Base-by-base conservation (phyloP, 2,329 filamentous ascomycete species). In the Hymenoscyphus repandus region DNA sequence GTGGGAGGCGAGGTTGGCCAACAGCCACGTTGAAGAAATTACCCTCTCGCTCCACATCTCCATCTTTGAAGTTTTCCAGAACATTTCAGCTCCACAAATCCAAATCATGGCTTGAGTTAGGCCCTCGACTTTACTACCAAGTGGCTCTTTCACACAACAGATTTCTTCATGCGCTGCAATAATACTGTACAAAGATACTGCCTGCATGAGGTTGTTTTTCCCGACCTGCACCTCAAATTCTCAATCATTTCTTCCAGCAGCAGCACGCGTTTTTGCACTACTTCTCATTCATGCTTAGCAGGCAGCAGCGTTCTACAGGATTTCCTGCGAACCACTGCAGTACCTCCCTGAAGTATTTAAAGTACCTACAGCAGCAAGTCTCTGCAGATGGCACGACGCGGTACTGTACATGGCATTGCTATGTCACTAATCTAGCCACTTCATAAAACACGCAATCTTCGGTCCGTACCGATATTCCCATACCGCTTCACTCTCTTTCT, bases 391-490 rank as follows among this genome's bases (percentile, higher is more conserved):
- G 12, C 15, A n/a, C 34, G 30, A 15, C 40, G 12, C 40, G 40
- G 40, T 43, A 43, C 40, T 43, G 40, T 17, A 12, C 33, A 47
- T 11, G 32, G 34, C 36, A 46, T 18, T 34, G 6, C 32, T 13
- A 34, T 45, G 43, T 34, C 30, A 45, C 30, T 27, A 27, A 36
- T 36, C 34, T 17, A 30, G 43, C 9, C 32, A 33, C 13, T 45
- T 45, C 43, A 45, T 47, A n/a, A 38, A 38, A 39, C 17, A 27
- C 22, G 37, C 37, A 47, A 34, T 42, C 43, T 27, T 51, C 49
- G 43, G 49, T 46, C 31, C 43, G 49, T 47, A 45, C 49, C 43
- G 43, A 46, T 48, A 42, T 41, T 48, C 15, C 33, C 34, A 17
- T 34, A 40, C 33, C 31, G 17, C 17, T n/a, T 43, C 22, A n/a